Conservation (phyloP, 2,329 filamentous ascomycete genomes). For the Alternaria brassicicola region DNA sequence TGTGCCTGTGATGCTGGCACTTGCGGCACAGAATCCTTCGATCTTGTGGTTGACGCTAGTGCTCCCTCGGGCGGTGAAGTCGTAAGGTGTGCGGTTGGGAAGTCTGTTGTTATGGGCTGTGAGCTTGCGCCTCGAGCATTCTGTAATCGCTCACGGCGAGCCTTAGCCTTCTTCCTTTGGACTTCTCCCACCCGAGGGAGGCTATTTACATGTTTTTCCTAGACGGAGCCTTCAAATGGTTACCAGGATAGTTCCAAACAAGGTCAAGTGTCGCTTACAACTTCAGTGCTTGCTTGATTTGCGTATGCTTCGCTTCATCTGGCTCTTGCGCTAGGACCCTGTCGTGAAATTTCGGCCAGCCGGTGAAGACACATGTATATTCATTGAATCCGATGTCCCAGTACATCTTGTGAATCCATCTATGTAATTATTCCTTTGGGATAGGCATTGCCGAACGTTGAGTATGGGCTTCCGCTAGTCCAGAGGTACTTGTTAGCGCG, state of each 20-base stretch:
- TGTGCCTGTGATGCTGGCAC: not conserved
- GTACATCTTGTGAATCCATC: not conserved
- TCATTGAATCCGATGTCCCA: not conserved
- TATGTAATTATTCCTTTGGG: not conserved
- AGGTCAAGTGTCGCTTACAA: too few species aligned
- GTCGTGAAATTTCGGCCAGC: not conserved
- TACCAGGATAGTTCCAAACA: too few species aligned
- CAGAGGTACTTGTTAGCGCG: not conserved
- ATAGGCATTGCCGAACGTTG: not conserved
- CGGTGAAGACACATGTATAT: not conserved
- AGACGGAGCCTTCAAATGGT: not conserved
- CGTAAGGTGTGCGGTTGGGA: too few species aligned
- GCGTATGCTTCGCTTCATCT: not conserved
- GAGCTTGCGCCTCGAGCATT: not conserved
- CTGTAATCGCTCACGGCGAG: not conserved
- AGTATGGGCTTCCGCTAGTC: not conserved
- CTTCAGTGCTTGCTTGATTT: too few species aligned
- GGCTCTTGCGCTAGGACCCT: not conserved
- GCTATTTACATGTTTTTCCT: not conserved
- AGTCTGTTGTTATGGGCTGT: too few species aligned
- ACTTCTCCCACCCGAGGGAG: not conserved
- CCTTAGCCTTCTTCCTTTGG: not conserved
- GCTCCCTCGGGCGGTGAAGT: not conserved
- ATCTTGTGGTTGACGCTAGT: not conserved
- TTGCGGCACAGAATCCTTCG: not conserved